Evolutionary conservation across 306 rosid genomes (phyloP).

Genomic region (Trifolium subterraneum): DNA sequence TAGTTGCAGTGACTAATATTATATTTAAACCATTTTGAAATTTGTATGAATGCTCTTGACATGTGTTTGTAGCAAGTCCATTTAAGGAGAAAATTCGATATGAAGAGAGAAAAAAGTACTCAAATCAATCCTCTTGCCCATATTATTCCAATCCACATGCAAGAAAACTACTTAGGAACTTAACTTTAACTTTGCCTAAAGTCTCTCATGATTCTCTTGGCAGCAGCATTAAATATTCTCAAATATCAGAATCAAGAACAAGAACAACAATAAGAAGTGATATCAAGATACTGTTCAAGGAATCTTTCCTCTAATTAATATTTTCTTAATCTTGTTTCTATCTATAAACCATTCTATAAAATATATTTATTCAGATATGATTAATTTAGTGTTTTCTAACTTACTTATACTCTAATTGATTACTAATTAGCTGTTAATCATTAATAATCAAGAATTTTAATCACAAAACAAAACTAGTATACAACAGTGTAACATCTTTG

Average conservation of each 20-base stretch:
- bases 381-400: too few relatives aligned
- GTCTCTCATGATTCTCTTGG: slow-evolving; percentile 60
- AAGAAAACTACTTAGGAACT: slow-evolving; percentile 61
- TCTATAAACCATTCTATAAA: slow-evolving; percentile 38
- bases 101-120: slow-evolving; percentile 38
- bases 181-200: slow-evolving; percentile 60
- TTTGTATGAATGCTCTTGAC: slow-evolving; percentile 37
- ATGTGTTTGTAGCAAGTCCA: slow-evolving; percentile 53
- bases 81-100: slow-evolving; percentile 52
- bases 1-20: too few relatives aligned
- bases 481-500: slow-evolving; percentile 35
- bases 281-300: slow-evolving; percentile 63
- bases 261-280: slow-evolving; percentile 50
- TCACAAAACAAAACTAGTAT: slow-evolving; percentile 1
- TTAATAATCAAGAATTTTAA: slow-evolving; percentile 45
- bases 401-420: slow-evolving; percentile 29
- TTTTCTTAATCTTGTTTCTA: slow-evolving; percentile 22
- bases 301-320: slow-evolving; percentile 35
- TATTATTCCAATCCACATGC: slow-evolving; percentile 72
- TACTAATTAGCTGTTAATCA: slow-evolving; percentile 40
- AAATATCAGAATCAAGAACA: slow-evolving; percentile 69
- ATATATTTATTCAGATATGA: slow-evolving; percentile 43
- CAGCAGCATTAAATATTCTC: slow-evolving; percentile 68
- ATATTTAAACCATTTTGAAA: background rate
- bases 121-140: slow-evolving; percentile 52